These are phyloP conservation scores for Colletotrichum costaricense DNA, from an alignment of 2,329 filamentous ascomycete genomes.

Conservation along the genomic window DNA sequence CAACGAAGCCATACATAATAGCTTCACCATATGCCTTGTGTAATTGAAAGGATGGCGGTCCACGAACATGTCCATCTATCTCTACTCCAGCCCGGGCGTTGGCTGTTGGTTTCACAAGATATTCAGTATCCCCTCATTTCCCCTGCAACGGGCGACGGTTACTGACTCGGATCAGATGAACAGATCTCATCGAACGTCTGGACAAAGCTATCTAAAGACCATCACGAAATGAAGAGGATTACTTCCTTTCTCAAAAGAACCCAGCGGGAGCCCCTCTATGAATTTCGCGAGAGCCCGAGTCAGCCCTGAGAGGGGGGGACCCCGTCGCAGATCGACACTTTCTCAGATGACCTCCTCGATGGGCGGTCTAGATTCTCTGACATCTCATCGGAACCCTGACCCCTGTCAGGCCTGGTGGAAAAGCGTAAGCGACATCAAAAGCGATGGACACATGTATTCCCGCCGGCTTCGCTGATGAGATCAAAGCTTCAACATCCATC, in stretches of 20 bases:
- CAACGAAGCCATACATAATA: no score
- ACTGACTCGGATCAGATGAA: not conserved
- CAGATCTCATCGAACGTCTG: not conserved
- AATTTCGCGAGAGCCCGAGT: not conserved
- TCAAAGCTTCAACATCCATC: not conserved
- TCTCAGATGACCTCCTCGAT: not conserved
- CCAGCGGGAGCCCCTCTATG: not conserved
- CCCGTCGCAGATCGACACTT: not conserved
- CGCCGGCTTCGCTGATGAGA: not conserved
- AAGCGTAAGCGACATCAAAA: not conserved
- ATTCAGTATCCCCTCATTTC: no score
- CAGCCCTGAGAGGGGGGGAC: not conserved
- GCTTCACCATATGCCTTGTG: no score
- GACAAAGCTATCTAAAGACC: not conserved
- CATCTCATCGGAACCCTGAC: not conserved
- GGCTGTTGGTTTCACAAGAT: no score
- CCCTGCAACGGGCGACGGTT: no score
- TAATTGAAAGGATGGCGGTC: no score
- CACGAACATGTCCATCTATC: no score
- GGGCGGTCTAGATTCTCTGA: not conserved
- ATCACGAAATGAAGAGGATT: not conserved
- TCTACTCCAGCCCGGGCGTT: no score
- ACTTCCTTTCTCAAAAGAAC: not conserved
- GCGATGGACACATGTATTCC: not conserved
- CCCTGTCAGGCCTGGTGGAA: not conserved